A percentile compares a stretch with the other conserved stretches of the same genome.
Evolutionary conservation across 1,284 basidiomycete genomes (phyloP).

Genomic region (Gomphus sp.): DNA sequence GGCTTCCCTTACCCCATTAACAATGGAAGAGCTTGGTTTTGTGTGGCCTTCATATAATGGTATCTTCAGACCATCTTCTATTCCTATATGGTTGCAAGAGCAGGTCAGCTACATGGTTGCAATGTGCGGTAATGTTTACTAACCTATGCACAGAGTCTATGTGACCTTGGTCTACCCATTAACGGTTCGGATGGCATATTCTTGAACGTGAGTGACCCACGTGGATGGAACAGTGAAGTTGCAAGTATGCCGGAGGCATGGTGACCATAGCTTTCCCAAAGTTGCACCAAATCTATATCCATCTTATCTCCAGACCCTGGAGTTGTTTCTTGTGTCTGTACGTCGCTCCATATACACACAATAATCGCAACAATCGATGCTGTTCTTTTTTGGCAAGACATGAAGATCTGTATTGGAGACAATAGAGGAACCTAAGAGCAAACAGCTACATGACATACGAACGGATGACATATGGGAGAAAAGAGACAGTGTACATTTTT

Average conservation of each 20-base stretch:
- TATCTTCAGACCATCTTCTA: conserved; percentile 67
- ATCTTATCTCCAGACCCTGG: not conserved
- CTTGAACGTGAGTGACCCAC: conserved; percentile 58
- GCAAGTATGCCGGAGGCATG: conserved; percentile 68
- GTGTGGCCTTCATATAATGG: conserved; percentile 60
- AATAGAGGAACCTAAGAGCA: not conserved
- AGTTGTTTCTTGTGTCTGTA: not conserved
- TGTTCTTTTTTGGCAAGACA: not conserved
- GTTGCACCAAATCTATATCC: not conserved
- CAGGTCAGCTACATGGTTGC: conserved; percentile 37
- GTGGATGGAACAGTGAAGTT: conserved; percentile 69
- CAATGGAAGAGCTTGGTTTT: conserved; percentile 73
- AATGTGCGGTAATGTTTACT: not conserved
- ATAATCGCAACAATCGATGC: not conserved
- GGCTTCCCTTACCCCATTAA: conserved; percentile 9
- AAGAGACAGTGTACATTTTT: conserved; percentile 13
- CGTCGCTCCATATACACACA: not conserved
- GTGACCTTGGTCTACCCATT: conserved; percentile 79
- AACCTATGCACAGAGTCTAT: conserved; percentile 49
- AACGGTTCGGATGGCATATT: conserved; percentile 88
- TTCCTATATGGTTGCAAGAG: conserved; percentile 77
- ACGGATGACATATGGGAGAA: not conserved
- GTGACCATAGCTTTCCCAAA: conserved; percentile 28
- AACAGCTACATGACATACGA: not conserved
- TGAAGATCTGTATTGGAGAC: not conserved